phyloP scores from a whole-genome alignment of 2,329 filamentous ascomycete genomes.

The Neurospora sp. region DNA sequence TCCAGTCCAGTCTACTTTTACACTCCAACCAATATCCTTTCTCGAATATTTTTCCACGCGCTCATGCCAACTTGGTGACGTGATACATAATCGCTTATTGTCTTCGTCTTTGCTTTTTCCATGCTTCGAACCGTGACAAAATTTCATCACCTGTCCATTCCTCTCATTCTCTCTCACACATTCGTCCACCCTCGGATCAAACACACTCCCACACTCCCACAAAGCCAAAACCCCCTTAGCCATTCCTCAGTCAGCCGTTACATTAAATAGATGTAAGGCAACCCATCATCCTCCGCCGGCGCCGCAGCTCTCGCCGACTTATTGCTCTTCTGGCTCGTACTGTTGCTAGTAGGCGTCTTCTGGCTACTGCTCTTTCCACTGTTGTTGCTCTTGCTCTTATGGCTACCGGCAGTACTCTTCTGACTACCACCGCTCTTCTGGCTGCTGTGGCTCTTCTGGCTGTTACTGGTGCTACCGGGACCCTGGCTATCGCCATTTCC shows the following conservation, averaged over 20 bases:
- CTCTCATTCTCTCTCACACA: no score
- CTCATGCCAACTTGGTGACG: background rate
- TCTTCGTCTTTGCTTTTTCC: background rate
- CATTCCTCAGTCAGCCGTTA: background rate
- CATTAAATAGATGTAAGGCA: background rate
- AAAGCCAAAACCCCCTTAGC: background rate
- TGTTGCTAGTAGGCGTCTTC: background rate
- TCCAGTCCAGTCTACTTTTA: background rate
- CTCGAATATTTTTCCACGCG: background rate
- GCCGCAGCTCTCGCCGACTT: background rate
- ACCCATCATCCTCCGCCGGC: background rate
- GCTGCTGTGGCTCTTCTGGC: background rate
- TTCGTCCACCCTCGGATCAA: no score
- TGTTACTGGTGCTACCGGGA: background rate
- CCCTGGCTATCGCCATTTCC: background rate
- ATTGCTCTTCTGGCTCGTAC: background rate
- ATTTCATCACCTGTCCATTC: no score
- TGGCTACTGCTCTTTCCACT: background rate
- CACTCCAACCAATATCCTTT: background rate
- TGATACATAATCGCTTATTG: background rate
- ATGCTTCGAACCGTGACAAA: background rate
- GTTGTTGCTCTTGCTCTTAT: background rate
- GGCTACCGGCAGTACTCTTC: background rate
- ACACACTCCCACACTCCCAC: background rate
- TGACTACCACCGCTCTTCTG: background rate